Conservation (phyloP, 768 basidiomycete genomes). For the Pilatotrama ljubarskyi region DNA sequence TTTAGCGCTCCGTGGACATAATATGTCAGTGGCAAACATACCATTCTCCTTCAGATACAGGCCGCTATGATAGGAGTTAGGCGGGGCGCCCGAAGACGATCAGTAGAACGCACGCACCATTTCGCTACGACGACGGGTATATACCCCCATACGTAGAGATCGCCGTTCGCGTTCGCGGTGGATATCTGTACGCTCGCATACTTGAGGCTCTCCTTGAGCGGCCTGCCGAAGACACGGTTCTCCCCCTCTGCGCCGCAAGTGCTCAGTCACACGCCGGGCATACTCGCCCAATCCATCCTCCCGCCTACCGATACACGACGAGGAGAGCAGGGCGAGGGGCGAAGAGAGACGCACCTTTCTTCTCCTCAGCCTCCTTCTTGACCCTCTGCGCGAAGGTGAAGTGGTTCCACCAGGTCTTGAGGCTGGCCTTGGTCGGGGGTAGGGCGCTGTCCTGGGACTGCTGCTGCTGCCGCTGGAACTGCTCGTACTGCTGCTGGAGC, state of each 20-base stretch:
- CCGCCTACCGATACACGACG: background rate
- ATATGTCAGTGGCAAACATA: constrained; percentile 33
- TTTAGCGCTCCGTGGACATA: background rate
- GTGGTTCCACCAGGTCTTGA: constrained; percentile 83
- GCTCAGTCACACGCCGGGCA: background rate
- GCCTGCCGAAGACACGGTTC: constrained; percentile 78
- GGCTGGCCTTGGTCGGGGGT: constrained; percentile 32
- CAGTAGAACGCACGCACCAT: constrained; percentile 56
- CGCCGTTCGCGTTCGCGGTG: constrained; percentile 79
- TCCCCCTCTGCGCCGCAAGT: constrained; percentile 34
- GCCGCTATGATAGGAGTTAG: constrained; percentile 53
- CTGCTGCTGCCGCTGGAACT: constrained; percentile 8
- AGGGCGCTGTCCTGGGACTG: constrained; percentile 15
- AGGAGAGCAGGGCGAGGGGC: background rate
- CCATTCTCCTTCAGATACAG: constrained; percentile 94
- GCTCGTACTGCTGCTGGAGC: constrained; percentile 11
- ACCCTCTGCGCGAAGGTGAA: constrained; percentile 65
- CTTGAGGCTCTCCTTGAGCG: constrained; percentile 78
- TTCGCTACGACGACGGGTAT: constrained; percentile 98
- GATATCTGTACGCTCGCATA: constrained; percentile 94
- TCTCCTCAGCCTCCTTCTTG: constrained; percentile 54
- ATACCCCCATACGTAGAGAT: constrained; percentile 89
- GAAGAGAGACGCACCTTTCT: constrained; percentile 38
- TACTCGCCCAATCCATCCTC: background rate
- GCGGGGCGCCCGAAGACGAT: constrained; percentile 1